phyloP scores from a whole-genome alignment of 169 alveolate genomes.

The Plasmodium gonderi region DNA sequence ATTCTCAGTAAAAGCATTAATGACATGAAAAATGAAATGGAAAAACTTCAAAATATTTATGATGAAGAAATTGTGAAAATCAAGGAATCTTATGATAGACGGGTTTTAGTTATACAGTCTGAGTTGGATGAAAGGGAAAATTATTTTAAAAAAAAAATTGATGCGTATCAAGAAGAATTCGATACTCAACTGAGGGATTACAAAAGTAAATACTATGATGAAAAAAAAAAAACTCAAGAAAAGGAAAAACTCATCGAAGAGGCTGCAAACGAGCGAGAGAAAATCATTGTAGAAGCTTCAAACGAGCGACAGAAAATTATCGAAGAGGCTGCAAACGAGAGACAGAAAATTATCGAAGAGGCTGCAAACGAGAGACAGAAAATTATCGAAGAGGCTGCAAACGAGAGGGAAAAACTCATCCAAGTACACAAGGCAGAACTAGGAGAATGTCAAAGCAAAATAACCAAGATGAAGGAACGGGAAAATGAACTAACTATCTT shows the following conservation, averaged over 20 bases:
- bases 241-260: neutral
- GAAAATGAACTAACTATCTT: neutral
- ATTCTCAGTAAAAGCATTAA: slow-evolving; percentile 28
- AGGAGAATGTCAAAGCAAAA: neutral
- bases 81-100: slow-evolving; percentile 61
- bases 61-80: slow-evolving; percentile 39
- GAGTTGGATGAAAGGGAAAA: slow-evolving; percentile 45
- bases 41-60: slow-evolving; percentile 46
- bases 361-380: neutral
- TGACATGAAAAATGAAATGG: slow-evolving; percentile 46
- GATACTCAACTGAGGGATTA: neutral
- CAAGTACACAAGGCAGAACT: neutral
- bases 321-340: neutral
- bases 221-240: slow-evolving; percentile 38
- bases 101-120: neutral
- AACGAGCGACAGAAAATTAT: neutral
- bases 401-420: neutral
- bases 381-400: neutral
- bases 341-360: neutral
- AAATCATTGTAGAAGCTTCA: neutral
- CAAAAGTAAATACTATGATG: slow-evolving; percentile 4
- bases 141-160: slow-evolving; percentile 38
- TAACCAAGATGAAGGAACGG: neutral
- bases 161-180: slow-evolving; percentile 5
- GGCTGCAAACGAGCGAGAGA: slow-evolving; percentile 2